Conservation (phyloP, 768 basidiomycete genomes). For the Lentinus brumalis region DNA sequence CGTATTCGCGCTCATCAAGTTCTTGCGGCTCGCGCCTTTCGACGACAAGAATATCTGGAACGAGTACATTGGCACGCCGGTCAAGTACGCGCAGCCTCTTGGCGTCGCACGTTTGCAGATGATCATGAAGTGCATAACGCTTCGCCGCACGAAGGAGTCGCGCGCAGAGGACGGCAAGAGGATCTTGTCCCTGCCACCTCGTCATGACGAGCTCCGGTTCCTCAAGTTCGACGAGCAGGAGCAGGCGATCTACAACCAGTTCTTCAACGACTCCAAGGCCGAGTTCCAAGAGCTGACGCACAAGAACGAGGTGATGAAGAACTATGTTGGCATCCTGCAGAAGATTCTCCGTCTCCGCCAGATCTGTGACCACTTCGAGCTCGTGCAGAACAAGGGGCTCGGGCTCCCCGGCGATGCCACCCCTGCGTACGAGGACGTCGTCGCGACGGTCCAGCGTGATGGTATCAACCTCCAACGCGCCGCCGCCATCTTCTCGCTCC, state of each 20-base stretch:
- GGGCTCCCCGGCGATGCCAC: constrained; percentile 48
- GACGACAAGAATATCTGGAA: constrained; percentile 94
- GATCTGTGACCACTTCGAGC: constrained; percentile 95
- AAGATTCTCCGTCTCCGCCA: constrained; percentile 95
- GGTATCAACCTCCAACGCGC: constrained; percentile 80
- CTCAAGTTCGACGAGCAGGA: constrained; percentile 86
- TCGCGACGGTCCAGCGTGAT: constrained; percentile 71
- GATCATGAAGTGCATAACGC: constrained; percentile 95
- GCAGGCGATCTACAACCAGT: constrained; percentile 82
- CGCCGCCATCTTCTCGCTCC: constrained; percentile 77
- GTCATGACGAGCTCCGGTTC: constrained; percentile 84
- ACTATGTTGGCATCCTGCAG: constrained; percentile 96
- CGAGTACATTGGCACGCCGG: constrained; percentile 88
- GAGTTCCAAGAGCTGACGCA: constrained; percentile 86
- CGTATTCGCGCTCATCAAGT: constrained; percentile 95
- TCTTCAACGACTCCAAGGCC: constrained; percentile 88
- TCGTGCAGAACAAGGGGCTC: constrained; percentile 69
- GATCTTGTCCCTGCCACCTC: constrained; percentile 87
- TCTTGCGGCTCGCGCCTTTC: constrained; percentile 87
- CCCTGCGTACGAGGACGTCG: constrained; percentile 76
- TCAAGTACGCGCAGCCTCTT: constrained; percentile 87
- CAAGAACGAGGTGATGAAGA: constrained; percentile 96
- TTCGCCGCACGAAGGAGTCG: constrained; percentile 94
- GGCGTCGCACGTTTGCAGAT: constrained; percentile 93
- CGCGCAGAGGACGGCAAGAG: constrained; percentile 76